phyloP scores from a whole-genome alignment of 768 basidiomycete species.

The Pleurotus tuber-regium region DNA sequence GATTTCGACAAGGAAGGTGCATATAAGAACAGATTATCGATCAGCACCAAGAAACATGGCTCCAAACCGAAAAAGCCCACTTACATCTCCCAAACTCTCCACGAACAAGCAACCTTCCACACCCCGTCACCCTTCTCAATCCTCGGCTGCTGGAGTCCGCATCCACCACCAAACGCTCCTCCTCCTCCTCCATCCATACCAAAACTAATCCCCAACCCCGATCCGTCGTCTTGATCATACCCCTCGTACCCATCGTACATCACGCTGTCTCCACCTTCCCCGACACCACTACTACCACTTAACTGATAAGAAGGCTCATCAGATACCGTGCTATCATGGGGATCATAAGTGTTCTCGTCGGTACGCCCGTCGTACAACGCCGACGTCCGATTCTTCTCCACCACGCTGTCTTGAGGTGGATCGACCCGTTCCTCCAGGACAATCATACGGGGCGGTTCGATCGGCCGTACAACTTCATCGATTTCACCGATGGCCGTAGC shows the following conservation, averaged over 20 bases:
- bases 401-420: too few relatives aligned
- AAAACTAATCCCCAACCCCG: not conserved
- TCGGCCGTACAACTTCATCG: not conserved
- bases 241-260: too few relatives aligned
- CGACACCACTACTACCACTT: too few relatives aligned
- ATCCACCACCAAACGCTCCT: not conserved
- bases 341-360: too few relatives aligned
- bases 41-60: not conserved
- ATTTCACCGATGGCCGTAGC: not conserved
- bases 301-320: too few relatives aligned
- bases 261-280: too few relatives aligned
- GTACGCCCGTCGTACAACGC: too few relatives aligned
- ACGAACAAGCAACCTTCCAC: constrained; percentile 8
- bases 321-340: too few relatives aligned
- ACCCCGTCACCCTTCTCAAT: constrained; percentile 8
- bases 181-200: not conserved
- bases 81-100: constrained; percentile 6
- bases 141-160: not conserved
- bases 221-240: not conserved
- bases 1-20: too few relatives aligned
- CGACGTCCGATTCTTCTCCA: too few relatives aligned
- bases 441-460: not conserved
- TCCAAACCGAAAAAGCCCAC: not conserved
- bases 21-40: too few relatives aligned
- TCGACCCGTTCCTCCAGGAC: constrained; percentile 3